Percentiles rank a stretch among this genome's conserved stretches.
Conservation (phyloP, 1,284 basidiomycete genomes). For the Trametes hirsuta region DNA sequence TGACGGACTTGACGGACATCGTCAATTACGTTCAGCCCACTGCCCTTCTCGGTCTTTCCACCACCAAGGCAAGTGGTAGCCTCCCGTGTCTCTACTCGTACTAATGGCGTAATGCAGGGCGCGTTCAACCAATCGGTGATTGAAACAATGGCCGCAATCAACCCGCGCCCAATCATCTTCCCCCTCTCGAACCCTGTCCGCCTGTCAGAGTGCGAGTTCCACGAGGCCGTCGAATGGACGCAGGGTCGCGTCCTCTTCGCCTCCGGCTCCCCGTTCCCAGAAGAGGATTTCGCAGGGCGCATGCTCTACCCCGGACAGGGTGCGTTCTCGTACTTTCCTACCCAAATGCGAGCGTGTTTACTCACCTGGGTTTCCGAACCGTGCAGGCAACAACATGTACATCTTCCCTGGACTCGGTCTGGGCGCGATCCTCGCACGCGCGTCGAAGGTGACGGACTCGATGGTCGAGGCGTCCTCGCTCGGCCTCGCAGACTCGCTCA, state of each 20-base stretch:
- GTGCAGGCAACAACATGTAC: conserved; percentile 80
- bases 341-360: not conserved
- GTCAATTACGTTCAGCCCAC: conserved; percentile 90
- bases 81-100: conserved; percentile 9
- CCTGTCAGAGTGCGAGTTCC: conserved; percentile 85
- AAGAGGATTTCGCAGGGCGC: conserved; percentile 60
- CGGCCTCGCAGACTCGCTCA: conserved; percentile 80
- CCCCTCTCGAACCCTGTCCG: conserved; percentile 93
- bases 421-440: conserved; percentile 74
- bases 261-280: conserved; percentile 88
- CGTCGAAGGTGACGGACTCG: conserved; percentile 68
- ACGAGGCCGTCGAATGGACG: conserved; percentile 82
- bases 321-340: conserved; percentile 1
- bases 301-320: conserved; percentile 83
- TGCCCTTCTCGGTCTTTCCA: conserved; percentile 89
- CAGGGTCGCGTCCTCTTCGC: conserved; percentile 84
- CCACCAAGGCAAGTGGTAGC: conserved; percentile 58
- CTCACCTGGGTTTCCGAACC: not conserved
- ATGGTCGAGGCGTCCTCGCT: conserved; percentile 84
- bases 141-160: conserved; percentile 82
- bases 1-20: conserved; percentile 79
- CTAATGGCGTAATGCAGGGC: conserved; percentile 42
- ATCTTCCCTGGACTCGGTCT: conserved; percentile 81
- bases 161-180: conserved; percentile 91
- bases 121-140: conserved; percentile 84